Percentiles rank a stretch among this genome's conserved stretches.
Evolutionary conservation across 352 stramenopile genomes (phyloP).

Genomic region (Phytophthora sp.): DNA sequence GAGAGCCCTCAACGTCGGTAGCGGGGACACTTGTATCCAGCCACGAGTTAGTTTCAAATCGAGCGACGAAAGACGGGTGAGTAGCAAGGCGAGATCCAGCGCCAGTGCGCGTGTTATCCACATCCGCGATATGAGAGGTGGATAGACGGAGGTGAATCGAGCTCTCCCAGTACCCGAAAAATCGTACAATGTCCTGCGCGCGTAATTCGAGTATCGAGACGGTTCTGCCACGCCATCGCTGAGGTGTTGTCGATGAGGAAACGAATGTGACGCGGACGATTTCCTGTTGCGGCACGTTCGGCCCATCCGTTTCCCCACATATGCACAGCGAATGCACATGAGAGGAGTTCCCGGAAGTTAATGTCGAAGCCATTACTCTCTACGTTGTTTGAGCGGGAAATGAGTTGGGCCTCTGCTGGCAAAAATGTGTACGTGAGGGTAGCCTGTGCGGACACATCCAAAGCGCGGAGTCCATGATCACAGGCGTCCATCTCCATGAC

Average conservation of each 20-base stretch:
- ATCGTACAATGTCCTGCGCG: not conserved
- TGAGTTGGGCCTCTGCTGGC: not conserved
- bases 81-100: not conserved
- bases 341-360: not conserved
- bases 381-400: not conserved
- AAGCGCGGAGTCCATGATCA: not conserved
- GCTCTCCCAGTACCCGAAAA: not conserved
- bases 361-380: not conserved
- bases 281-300: not conserved
- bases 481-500: not conserved
- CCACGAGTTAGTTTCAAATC: not conserved
- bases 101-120: not conserved
- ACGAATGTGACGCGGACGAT: not conserved
- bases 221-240: not conserved
- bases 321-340: not conserved
- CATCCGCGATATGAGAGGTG: not conserved
- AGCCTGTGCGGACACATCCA: not conserved
- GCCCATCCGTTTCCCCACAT: not conserved
- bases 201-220: not conserved
- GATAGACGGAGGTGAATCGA: not conserved
- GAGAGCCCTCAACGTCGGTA: no score
- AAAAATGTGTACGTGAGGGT: not conserved
- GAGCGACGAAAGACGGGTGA: no score
- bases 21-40: not conserved
- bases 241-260: not conserved